These are phyloP conservation scores for Acrodontium crateriforme DNA, from an alignment of 2,329 filamentous ascomycete species.

Conservation along the genomic window DNA sequence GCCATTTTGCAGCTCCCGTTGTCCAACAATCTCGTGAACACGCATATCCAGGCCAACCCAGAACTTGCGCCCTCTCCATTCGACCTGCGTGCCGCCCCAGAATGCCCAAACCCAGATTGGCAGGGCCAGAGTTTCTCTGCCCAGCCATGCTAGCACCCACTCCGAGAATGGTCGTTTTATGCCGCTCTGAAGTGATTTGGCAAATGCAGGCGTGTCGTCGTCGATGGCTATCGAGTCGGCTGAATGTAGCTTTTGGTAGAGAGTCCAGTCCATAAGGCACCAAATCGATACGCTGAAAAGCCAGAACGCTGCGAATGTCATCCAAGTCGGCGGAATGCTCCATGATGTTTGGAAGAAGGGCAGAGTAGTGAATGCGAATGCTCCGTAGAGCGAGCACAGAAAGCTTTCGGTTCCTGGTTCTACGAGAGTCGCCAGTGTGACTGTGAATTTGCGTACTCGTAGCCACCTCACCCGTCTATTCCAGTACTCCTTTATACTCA, in stretches of 20 bases:
- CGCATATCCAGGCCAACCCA: constrained; percentile 73
- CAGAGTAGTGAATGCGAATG: constrained; percentile 64
- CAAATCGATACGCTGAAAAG: constrained; percentile 49
- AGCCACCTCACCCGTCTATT: constrained; percentile 79
- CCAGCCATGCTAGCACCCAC: constrained; percentile 75
- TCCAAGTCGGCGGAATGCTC: constrained; percentile 52
- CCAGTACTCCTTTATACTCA: constrained; percentile 64
- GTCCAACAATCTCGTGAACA: constrained; percentile 41
- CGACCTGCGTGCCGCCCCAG: constrained; percentile 71
- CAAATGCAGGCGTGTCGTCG: constrained; percentile 61
- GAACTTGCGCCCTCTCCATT: constrained; percentile 76
- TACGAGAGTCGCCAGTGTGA: constrained; percentile 73
- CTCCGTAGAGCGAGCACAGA: constrained; percentile 65
- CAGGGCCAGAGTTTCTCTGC: constrained; percentile 66
- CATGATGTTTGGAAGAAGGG: constrained; percentile 44
- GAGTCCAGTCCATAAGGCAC: constrained; percentile 60
- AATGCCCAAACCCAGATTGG: constrained; percentile 88
- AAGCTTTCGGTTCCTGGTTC: constrained; percentile 87
- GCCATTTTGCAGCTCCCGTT: neutral
- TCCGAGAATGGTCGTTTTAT: constrained; percentile 45
- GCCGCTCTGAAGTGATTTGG: constrained; percentile 34
- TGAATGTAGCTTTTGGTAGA: constrained; percentile 63
- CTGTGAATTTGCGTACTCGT: constrained; percentile 86
- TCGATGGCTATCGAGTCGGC: constrained; percentile 58
- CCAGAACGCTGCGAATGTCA: constrained; percentile 53